A percentile compares a stretch with the other conserved stretches of the same genome.
Conservation (phyloP, 2,329 filamentous ascomycete genomes). For the Epichloe sylvatica region DNA sequence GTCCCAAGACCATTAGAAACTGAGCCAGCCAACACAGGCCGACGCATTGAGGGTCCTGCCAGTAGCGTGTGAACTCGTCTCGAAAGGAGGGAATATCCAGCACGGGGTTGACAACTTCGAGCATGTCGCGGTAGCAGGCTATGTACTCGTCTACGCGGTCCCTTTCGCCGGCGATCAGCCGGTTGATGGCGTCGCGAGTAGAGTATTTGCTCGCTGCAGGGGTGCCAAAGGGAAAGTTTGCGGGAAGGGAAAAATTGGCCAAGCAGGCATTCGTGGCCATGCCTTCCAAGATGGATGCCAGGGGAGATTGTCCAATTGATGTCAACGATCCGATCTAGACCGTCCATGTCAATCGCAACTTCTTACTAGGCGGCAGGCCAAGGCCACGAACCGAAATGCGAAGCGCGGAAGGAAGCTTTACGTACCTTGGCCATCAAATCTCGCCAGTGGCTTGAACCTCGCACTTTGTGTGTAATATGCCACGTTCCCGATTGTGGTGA, state of each 20-base stretch:
- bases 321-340: conserved; percentile 16
- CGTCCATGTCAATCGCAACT: neutral
- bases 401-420: neutral
- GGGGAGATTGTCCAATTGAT: conserved; percentile 12
- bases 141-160: conserved; percentile 15
- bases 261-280: conserved; percentile 23
- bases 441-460: conserved; percentile 23
- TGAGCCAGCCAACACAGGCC: conserved; percentile 21
- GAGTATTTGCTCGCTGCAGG: conserved; percentile 21
- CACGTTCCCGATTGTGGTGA: conserved; percentile 18
- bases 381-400: too few relatives aligned
- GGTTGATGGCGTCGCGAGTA: conserved; percentile 17
- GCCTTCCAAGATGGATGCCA: conserved; percentile 17
- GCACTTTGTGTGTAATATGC: conserved; percentile 21
- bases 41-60: conserved; percentile 16
- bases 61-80: conserved; percentile 19
- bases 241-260: conserved; percentile 21
- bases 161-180: conserved; percentile 17
- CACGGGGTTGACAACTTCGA: conserved; percentile 22
- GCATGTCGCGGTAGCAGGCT: conserved; percentile 16
- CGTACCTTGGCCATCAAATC: conserved; percentile 24
- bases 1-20: conserved; percentile 22
- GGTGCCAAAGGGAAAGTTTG: conserved; percentile 25
- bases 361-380: too few relatives aligned
- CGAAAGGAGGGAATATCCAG: conserved; percentile 18